A percentile compares a stretch with the other conserved stretches of the same genome.
Conservation (phyloP, 2,329 filamentous ascomycete species). For the Aspergillus sp. region DNA sequence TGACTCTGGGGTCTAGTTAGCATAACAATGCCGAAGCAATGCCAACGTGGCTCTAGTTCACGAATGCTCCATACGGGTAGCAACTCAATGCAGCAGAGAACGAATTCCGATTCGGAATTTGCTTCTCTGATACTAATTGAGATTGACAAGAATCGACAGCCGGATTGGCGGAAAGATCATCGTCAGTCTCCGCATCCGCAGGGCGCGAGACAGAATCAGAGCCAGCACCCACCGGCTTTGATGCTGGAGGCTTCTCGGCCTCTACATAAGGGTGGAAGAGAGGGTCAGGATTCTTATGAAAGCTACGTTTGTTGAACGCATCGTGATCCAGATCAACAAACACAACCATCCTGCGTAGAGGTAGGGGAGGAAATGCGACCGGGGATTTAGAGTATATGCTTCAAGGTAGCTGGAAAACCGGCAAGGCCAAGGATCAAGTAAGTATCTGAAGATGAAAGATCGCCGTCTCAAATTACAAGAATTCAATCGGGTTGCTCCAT, state of each 20-base stretch:
- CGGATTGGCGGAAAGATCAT: constrained; percentile 9
- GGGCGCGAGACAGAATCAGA: constrained; percentile 11
- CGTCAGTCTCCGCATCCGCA: constrained; percentile 12
- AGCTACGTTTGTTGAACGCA: constrained; percentile 29
- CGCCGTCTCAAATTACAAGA: constrained; percentile 2
- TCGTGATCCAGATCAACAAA: constrained; percentile 48
- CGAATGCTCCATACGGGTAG: constrained; percentile 45
- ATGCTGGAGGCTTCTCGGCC: constrained; percentile 23
- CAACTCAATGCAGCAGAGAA: constrained; percentile 47
- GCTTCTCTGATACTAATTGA: constrained; percentile 7
- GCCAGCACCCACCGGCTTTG: constrained; percentile 18
- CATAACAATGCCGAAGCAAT: constrained; percentile 10
- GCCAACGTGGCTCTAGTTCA: constrained; percentile 11
- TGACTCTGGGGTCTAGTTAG: constrained; percentile 59
- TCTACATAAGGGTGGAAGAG: constrained; percentile 16
- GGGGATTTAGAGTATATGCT: neutral
- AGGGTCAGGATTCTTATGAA: constrained; percentile 13
- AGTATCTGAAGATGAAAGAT: constrained; percentile 14
- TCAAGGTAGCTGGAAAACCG: constrained; percentile 14
- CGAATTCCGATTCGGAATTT: constrained; percentile 29
- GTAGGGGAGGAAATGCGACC: constrained; percentile 1
- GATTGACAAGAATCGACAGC: neutral
- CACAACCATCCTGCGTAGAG: constrained; percentile 45
- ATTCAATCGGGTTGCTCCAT: constrained; percentile 13
- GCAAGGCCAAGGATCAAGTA: neutral